These are phyloP conservation scores for Cercophora newfieldiana DNA, from an alignment of 495 filamentous ascomycete species.

Conservation along the genomic window DNA sequence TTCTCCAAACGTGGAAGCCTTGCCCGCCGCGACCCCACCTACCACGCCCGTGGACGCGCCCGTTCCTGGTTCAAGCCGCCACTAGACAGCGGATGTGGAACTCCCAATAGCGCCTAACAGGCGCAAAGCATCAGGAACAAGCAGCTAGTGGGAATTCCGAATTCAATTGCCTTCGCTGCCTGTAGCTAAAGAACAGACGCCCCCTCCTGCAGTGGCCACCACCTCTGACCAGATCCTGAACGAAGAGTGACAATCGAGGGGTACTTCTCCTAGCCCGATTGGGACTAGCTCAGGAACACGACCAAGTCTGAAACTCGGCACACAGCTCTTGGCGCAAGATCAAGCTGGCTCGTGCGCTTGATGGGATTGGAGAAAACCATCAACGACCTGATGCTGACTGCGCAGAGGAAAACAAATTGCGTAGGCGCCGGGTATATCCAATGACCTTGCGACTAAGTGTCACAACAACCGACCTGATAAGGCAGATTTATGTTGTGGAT, in stretches of 20 bases:
- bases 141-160: slow-evolving; percentile 1
- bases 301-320: slow-evolving; percentile 34
- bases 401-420: not conserved
- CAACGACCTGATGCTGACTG: not conserved
- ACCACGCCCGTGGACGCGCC: not conserved
- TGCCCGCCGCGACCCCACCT: not conserved
- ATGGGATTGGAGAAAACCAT: slow-evolving; percentile 2
- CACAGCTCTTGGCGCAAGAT: not conserved
- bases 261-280: slow-evolving; percentile 5
- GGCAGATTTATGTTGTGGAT: not conserved
- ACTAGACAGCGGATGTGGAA: not conserved
- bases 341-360: slow-evolving; percentile 1
- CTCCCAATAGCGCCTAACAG: slow-evolving; percentile 12
- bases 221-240: not conserved
- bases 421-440: not conserved
- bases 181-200: not conserved
- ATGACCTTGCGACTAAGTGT: not conserved
- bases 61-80: slow-evolving; percentile 2
- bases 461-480: not conserved
- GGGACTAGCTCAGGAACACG: slow-evolving; percentile 34
- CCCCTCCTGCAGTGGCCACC: not conserved
- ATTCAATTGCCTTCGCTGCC: slow-evolving; percentile 8
- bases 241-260: slow-evolving; percentile 9
- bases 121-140: not conserved
- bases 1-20: not conserved